Conservation (phyloP, 441 rosid species). For the Gossypium davidsonii region DNA sequence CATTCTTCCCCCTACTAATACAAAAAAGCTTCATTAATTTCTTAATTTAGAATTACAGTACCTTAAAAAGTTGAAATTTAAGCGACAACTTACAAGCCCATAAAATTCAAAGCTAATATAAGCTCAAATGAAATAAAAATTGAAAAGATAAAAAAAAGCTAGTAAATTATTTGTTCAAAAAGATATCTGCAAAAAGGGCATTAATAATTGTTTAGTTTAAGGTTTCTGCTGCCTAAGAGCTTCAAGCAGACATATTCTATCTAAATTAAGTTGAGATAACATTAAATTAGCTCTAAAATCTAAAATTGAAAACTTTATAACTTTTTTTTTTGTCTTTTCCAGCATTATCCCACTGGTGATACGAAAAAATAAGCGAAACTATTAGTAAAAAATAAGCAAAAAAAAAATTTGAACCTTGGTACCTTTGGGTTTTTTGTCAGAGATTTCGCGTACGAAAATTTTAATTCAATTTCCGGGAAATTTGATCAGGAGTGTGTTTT, state of each 20-base stretch:
- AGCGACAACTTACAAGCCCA: background rate
- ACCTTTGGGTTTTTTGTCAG: background rate
- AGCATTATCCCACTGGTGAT: background rate
- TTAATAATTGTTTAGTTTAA: background rate
- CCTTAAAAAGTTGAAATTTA: background rate
- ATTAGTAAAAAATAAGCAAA: background rate
- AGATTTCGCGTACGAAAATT: background rate
- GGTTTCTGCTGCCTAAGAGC: background rate
- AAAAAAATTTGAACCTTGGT: background rate
- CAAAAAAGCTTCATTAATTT: background rate
- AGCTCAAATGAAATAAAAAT: background rate
- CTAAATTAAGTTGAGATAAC: background rate
- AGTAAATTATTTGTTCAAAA: background rate
- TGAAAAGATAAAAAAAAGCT: background rate
- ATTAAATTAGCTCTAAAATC: background rate
- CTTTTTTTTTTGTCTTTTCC: background rate
- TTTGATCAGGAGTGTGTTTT: background rate
- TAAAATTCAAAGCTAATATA: slow-evolving; percentile 5
- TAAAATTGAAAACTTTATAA: background rate
- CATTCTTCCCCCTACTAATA: slow-evolving; percentile 25
- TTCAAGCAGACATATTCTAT: background rate
- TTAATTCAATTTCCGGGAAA: background rate
- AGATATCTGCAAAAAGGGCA: background rate
- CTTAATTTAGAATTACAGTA: background rate
- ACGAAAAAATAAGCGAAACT: background rate